Conservation (phyloP, 2,329 filamentous ascomycete species). For the Penicillium sp. region DNA sequence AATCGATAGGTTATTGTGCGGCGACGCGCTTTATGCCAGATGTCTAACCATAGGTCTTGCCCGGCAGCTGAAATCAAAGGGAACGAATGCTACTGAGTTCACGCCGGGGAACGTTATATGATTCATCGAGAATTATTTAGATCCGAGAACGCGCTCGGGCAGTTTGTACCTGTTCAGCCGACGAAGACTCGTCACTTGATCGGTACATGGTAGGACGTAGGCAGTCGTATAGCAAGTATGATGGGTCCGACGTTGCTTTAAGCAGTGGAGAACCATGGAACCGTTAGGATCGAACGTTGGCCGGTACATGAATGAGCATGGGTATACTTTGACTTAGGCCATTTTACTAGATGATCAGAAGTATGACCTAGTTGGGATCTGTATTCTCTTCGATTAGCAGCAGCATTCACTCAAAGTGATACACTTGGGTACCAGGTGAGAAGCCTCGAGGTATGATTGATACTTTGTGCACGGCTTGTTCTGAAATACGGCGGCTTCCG, state of each 20-base stretch:
- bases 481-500: conserved; percentile 2
- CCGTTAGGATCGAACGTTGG: neutral
- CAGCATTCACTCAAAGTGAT: no score
- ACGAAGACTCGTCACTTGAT: conserved; percentile 1
- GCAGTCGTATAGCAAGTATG: neutral
- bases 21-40: conserved; percentile 10
- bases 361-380: neutral
- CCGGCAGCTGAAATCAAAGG: no score
- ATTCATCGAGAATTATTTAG: neutral
- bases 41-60: neutral
- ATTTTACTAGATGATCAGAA: neutral
- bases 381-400: neutral
- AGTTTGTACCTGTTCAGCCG: neutral
- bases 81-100: neutral
- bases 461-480: neutral
- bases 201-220: conserved; percentile 1
- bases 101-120: neutral
- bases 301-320: neutral
- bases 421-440: no score
- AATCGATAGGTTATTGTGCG: neutral
- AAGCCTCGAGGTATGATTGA: neutral
- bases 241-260: neutral
- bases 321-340: no score
- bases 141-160: neutral
- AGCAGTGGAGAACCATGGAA: no score